Conservation (phyloP, 805 yeast species). For the Saturnispora diversa region DNA sequence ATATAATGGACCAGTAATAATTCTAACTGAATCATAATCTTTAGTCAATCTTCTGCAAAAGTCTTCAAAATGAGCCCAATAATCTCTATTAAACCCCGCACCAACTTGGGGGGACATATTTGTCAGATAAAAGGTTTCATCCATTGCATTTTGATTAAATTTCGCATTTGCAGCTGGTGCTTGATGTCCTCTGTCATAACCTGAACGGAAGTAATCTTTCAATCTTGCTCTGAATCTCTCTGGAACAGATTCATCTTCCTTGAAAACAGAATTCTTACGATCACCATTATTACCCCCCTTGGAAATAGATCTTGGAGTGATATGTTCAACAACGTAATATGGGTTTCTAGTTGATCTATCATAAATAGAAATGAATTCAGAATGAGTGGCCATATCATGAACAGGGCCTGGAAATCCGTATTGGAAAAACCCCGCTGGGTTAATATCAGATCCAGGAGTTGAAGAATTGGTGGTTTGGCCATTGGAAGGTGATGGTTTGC, state of each 20-base stretch:
- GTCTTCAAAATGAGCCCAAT: conserved; percentile 96
- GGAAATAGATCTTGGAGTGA: conserved; percentile 63
- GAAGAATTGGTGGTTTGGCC: not conserved
- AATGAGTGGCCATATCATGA: conserved; percentile 67
- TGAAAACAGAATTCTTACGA: conserved; percentile 73
- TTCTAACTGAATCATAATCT: conserved; percentile 66
- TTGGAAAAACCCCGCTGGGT: conserved; percentile 76
- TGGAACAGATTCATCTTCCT: conserved; percentile 82
- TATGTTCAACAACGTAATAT: conserved; percentile 76
- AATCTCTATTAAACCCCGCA: conserved; percentile 92
- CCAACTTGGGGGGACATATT: conserved; percentile 98
- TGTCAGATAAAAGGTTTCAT: conserved; percentile 82
- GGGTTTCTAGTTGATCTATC: conserved; percentile 84
- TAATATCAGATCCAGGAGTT: conserved; percentile 33
- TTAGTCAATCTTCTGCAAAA: conserved; percentile 71
- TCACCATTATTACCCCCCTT: conserved; percentile 48
- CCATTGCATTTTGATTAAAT: conserved; percentile 84
- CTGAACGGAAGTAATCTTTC: conserved; percentile 86
- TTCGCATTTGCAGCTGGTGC: conserved; percentile 98
- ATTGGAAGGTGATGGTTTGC: conserved; percentile 3
- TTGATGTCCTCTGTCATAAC: conserved; percentile 94
- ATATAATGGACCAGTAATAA: conserved; percentile 90
- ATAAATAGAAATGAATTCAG: conserved; percentile 78
- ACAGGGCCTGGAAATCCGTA: conserved; percentile 96
- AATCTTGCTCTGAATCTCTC: conserved; percentile 63